phyloP scores from a whole-genome alignment of 495 filamentous ascomycete species.

The Xylaria longipes region DNA sequence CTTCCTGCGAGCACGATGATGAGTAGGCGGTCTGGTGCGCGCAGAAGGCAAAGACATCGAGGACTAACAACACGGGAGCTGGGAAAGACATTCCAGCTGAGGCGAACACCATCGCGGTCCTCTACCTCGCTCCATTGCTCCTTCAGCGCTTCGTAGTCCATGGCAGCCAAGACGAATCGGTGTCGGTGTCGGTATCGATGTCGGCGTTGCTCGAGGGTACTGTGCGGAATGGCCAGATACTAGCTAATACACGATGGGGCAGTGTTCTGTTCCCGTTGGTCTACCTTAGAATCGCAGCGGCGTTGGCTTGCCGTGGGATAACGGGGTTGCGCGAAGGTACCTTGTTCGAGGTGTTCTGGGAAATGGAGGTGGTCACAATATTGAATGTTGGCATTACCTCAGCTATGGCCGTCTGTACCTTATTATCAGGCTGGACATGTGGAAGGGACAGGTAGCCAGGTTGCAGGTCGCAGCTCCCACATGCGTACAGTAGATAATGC shows the following conservation, averaged over 20 bases:
- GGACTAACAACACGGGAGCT: slow-evolving; percentile 90
- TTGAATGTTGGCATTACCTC: not conserved
- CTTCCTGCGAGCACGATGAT: slow-evolving; percentile 69
- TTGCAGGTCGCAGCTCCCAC: not conserved
- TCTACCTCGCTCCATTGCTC: slow-evolving; percentile 98
- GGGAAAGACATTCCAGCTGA: slow-evolving; percentile 99
- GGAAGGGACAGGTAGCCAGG: slow-evolving; percentile 27
- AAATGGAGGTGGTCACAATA: slow-evolving; percentile 3
- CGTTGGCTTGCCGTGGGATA: not conserved
- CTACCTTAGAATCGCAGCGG: not conserved
- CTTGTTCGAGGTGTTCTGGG: slow-evolving; percentile 6
- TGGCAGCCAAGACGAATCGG: slow-evolving; percentile 28
- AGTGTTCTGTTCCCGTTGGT: not conserved
- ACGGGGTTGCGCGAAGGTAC: not conserved
- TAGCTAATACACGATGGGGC: not conserved
- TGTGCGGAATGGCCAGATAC: not conserved
- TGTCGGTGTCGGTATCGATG: not conserved
- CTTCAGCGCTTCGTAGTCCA: slow-evolving; percentile 74
- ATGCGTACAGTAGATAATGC: not conserved
- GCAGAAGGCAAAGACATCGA: slow-evolving; percentile 31
- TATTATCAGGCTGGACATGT: slow-evolving; percentile 12
- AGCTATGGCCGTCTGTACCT: not conserved
- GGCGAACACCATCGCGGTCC: slow-evolving; percentile 93
- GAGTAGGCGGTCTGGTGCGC: slow-evolving; percentile 25
- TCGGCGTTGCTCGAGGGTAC: slow-evolving; percentile 11